Evolutionary conservation across 2,329 filamentous ascomycete species (phyloP), one percentile per base, ranked within the genome.

Genomic region (Penicillium sp.): DNA sequence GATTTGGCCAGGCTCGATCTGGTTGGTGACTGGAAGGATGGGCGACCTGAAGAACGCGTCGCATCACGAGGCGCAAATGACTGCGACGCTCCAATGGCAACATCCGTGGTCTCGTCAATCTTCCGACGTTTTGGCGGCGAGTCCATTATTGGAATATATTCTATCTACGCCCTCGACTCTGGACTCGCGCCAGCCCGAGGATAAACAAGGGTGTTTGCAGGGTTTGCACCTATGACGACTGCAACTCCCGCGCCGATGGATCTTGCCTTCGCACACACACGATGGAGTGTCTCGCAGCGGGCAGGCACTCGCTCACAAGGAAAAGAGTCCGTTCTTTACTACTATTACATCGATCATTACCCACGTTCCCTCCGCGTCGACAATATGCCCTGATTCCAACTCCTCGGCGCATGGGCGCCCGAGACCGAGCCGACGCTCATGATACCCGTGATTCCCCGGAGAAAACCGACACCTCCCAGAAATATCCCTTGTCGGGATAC

Each of bases 21-120:
- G 0, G 83, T 86, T 0, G 85, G 83, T n/a, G 83, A 86, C 46
- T 80, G 80, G 62, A 83, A 87, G 0, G 83, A 86, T 0, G 80
- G 77, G 1, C 76, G 76, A 41, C 64, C 59, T 6, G 65, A 56
- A 33, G 67, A 65, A 15, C 68, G 60, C 27, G 61, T 52, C 47
- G 55, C 55, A 41, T 56, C 53, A 58, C 57, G 53, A 31, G 50
- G 43, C 43, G 38, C 57, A 25, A 49, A 44, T 20, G 52, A 72
- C 49, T 70, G 72, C 31, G 70, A 70, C 58, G 68, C 68, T 62
- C 66, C 66, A 56, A 75, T 63, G 20, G 72, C 62, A 42, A 76
- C 62, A 6, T 74, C 74, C 23, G 73, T 75, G 20, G 74, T 75
- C 15, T 81, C 79, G 52, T 82, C 84, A 20, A 76, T 82, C 64